phyloP scores from a whole-genome alignment of 192 early-diverging fungal genomes.

The Coemansia sp. region DNA sequence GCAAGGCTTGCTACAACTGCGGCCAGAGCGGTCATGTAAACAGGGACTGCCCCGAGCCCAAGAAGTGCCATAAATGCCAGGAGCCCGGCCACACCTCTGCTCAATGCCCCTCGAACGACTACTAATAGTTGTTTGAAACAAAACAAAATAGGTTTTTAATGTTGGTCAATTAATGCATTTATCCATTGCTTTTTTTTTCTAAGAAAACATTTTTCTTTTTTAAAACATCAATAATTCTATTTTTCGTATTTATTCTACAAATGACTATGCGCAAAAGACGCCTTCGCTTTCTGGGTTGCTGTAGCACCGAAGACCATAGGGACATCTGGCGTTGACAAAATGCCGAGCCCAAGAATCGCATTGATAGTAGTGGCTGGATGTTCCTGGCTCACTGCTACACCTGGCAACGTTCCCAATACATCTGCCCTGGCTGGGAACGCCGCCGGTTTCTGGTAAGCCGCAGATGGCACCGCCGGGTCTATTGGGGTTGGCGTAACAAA shows the following conservation, averaged over 20 bases:
- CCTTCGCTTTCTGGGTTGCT: neutral
- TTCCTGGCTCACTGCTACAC: constrained; percentile 11
- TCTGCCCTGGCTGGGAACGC: constrained; percentile 11
- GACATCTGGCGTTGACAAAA: neutral
- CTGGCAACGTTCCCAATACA: constrained; percentile 48
- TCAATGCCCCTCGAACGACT: constrained; percentile 41
- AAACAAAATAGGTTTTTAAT: neutral
- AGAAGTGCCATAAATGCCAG: constrained; percentile 59
- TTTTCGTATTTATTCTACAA: neutral
- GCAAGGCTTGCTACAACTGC: constrained; percentile 53
- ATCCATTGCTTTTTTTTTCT: neutral
- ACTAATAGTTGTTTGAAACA: neutral
- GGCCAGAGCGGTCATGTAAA: constrained; percentile 50
- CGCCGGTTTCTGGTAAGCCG: constrained; percentile 38
- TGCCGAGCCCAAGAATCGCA: neutral
- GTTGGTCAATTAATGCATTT: neutral
- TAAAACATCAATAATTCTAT: neutral
- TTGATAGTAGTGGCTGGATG: neutral
- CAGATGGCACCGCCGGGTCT: constrained; percentile 35
- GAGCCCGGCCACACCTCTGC: constrained; percentile 50
- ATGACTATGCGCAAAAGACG: neutral
- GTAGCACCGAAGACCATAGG: neutral
- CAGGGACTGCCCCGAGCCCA: constrained; percentile 46
- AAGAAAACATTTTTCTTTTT: neutral
- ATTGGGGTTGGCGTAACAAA: constrained; percentile 49